A percentile compares a stretch with the other conserved stretches of the same genome.
phyloP scores from a whole-genome alignment of 116 monocot genomes.

The Dioscorea cayenensis region DNA sequence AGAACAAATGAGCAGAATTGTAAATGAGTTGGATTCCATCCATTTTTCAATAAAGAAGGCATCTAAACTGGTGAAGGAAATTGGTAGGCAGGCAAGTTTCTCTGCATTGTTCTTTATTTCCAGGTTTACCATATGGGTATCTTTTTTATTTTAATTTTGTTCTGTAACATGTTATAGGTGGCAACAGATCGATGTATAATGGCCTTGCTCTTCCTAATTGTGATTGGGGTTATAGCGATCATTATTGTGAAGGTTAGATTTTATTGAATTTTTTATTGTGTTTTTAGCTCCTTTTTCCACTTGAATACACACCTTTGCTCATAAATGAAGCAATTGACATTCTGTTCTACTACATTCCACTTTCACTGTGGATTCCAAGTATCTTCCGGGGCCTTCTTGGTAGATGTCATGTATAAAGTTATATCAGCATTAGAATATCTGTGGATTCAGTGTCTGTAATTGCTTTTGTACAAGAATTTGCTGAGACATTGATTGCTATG shows the following conservation, averaged over 20 bases:
- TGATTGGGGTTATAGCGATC: slow-evolving; percentile 68
- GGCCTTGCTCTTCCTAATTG: slow-evolving; percentile 79
- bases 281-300: too few relatives aligned
- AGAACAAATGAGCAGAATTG: slow-evolving; percentile 95
- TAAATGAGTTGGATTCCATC: slow-evolving; percentile 90
- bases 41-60: slow-evolving; percentile 97
- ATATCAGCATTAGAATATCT: too few relatives aligned
- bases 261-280: not conserved
- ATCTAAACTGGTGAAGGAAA: slow-evolving; percentile 82
- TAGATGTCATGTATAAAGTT: too few relatives aligned
- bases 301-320: not conserved
- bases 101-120: not conserved
- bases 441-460: not conserved
- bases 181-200: slow-evolving; percentile 92
- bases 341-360: too few relatives aligned
- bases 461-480: too few relatives aligned
- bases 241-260: slow-evolving; percentile 79
- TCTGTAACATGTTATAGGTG: slow-evolving; percentile 32
- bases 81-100: slow-evolving; percentile 66
- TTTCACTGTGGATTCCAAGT: too few relatives aligned
- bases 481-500: too few relatives aligned
- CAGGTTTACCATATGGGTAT: not conserved
- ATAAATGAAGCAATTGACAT: not conserved
- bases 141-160: slow-evolving; percentile 1
- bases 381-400: too few relatives aligned